A percentile compares a stretch with the other conserved stretches of the same genome.
phyloP scores from a whole-genome alignment of 257 asterid species.

The Misopates orontium region DNA sequence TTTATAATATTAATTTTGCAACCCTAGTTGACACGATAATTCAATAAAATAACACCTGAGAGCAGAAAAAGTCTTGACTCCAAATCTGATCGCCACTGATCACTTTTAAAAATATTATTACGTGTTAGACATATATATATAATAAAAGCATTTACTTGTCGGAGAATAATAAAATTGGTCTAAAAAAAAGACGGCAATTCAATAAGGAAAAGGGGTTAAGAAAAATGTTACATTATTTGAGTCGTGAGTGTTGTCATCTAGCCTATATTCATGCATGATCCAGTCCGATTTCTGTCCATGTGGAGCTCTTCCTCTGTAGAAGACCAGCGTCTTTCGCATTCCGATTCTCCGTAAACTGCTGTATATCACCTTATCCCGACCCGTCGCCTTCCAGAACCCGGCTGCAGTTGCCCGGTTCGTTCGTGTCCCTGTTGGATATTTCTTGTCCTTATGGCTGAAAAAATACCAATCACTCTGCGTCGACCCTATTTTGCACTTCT shows the following conservation, averaged over 20 bases:
- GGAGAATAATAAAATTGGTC: too few relatives aligned
- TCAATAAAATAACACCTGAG: too few relatives aligned
- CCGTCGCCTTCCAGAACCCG: constrained; percentile 39
- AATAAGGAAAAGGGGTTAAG: not conserved
- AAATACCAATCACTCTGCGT: constrained; percentile 33
- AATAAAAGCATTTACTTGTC: too few relatives aligned
- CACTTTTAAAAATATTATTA: too few relatives aligned
- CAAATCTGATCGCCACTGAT: too few relatives aligned
- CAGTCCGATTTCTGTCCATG: constrained; percentile 31
- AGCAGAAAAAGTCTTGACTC: too few relatives aligned
- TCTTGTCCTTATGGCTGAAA: constrained; percentile 37
- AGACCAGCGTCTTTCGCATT: constrained; percentile 35
- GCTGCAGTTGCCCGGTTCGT: constrained; percentile 35
- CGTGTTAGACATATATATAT: too few relatives aligned
- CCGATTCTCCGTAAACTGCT: constrained; percentile 30
- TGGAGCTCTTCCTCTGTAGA: constrained; percentile 36
- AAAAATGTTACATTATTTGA: not conserved
- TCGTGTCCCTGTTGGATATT: constrained; percentile 26
- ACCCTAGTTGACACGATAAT: too few relatives aligned
- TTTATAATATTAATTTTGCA: too few relatives aligned
- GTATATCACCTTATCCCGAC: constrained; percentile 30
- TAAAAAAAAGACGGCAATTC: too few relatives aligned
- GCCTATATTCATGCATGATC: constrained; percentile 40
- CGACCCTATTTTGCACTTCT: constrained; percentile 31
- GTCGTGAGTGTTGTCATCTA: constrained; percentile 23